Conservation (phyloP, 805 yeast genomes). For the Komagataella mondaviorum region DNA sequence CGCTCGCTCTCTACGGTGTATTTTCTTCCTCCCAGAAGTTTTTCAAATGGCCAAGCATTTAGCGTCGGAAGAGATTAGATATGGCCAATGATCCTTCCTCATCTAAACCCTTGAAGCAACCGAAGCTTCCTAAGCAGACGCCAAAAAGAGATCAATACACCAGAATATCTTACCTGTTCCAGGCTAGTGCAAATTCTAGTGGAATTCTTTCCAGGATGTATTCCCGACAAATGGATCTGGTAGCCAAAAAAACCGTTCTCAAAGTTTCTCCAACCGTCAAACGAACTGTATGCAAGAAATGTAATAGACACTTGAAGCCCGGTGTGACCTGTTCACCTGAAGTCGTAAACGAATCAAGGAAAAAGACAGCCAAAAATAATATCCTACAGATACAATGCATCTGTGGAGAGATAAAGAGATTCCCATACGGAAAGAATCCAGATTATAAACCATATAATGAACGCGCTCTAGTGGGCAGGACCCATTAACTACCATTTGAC, state of each 20-base stretch:
- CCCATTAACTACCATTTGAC: neutral
- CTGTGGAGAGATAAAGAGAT: slow-evolving; percentile 42
- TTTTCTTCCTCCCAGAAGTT: neutral
- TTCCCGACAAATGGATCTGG: slow-evolving; percentile 38
- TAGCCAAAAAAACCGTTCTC: slow-evolving; percentile 56
- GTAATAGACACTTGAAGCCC: slow-evolving; percentile 38
- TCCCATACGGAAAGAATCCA: slow-evolving; percentile 46
- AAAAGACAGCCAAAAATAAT: slow-evolving; percentile 22
- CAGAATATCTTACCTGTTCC: slow-evolving; percentile 45
- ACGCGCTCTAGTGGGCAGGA: slow-evolving; percentile 1
- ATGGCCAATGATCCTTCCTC: neutral
- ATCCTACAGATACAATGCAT: slow-evolving; percentile 33
- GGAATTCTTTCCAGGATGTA: slow-evolving; percentile 41
- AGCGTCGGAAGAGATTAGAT: neutral
- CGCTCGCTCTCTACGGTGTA: neutral
- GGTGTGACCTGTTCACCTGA: slow-evolving; percentile 26
- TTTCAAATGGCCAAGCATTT: neutral
- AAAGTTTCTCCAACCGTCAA: slow-evolving; percentile 54
- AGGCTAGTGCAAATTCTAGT: slow-evolving; percentile 27
- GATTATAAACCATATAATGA: slow-evolving; percentile 35
- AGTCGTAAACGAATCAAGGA: slow-evolving; percentile 28
- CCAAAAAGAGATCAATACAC: slow-evolving; percentile 42
- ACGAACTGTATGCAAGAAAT: slow-evolving; percentile 55
- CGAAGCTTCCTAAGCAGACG: slow-evolving; percentile 22
- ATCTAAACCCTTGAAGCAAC: slow-evolving; percentile 1